Evolutionary conservation across 2,329 filamentous ascomycete species (phyloP).

Genomic region (Colletotrichum horii): DNA sequence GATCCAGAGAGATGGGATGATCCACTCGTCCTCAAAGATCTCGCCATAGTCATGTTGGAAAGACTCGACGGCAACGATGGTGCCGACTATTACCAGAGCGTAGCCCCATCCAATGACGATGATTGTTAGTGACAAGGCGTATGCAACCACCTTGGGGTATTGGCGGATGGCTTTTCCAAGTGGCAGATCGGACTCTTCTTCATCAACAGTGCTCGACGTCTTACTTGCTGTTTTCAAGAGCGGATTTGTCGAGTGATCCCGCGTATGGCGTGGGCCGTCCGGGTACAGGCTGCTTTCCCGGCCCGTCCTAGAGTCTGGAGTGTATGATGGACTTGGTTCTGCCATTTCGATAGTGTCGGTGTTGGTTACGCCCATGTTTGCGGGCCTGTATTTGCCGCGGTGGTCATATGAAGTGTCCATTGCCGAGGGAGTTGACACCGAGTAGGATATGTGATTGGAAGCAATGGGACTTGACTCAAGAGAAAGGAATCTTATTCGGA

Average conservation of each 20-base stretch:
- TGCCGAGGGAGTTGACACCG: not conserved
- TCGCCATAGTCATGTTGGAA: conserved; percentile 34
- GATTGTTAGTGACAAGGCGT: conserved; percentile 30
- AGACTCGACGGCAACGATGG: conserved; percentile 30
- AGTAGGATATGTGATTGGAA: not conserved
- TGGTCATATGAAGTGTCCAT: not conserved
- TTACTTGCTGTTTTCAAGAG: not conserved
- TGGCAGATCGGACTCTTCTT: conserved; percentile 22
- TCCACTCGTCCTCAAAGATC: conserved; percentile 24
- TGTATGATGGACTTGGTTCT: not conserved
- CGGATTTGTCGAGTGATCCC: not conserved
- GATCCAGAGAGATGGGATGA: conserved; percentile 31
- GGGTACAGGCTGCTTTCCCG: not conserved
- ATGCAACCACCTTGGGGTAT: conserved; percentile 31
- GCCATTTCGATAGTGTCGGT: not conserved
- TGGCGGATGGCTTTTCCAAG: conserved; percentile 28
- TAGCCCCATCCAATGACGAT: conserved; percentile 36
- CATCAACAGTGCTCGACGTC: not conserved
- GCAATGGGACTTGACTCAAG: not conserved
- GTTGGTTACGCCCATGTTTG: not conserved
- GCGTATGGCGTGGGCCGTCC: not conserved
- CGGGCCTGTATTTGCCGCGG: not conserved
- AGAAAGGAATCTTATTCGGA: not conserved
- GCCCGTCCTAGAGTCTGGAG: not conserved
- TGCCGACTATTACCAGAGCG: conserved; percentile 29